Conservation (phyloP, 202 grass and related monocot species). For the Tripidium arundinaceum region DNA sequence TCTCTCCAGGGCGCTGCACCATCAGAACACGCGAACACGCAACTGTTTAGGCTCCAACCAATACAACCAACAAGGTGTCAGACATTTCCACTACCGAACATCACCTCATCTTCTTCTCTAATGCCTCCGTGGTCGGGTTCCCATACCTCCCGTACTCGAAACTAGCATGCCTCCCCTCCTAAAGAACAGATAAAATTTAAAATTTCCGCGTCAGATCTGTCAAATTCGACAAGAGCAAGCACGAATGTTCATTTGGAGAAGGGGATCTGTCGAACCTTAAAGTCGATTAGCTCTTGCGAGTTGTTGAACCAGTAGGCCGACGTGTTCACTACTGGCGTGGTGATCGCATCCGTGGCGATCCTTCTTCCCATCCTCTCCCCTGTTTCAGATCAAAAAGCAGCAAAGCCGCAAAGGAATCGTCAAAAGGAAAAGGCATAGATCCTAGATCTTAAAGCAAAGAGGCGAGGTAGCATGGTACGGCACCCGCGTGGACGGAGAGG, state of each 20-base stretch:
- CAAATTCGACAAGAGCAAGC: not conserved
- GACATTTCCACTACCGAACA: not conserved
- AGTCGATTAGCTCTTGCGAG: slow-evolving; percentile 96
- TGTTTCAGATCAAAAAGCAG: slow-evolving; percentile 29
- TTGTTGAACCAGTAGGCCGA: slow-evolving; percentile 98
- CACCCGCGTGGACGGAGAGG: slow-evolving; percentile 94
- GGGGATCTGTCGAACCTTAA: slow-evolving; percentile 54
- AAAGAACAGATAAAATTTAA: not conserved
- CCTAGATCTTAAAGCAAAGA: slow-evolving; percentile 29
- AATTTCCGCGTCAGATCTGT: slow-evolving; percentile 28
- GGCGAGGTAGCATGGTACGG: not conserved
- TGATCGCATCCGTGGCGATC: slow-evolving; percentile 87
- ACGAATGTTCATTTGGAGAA: slow-evolving; percentile 1
- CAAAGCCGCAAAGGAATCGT: slow-evolving; percentile 15
- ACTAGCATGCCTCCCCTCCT: slow-evolving; percentile 96
- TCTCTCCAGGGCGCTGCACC: slow-evolving; percentile 84
- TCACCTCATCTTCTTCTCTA: slow-evolving; percentile 99
- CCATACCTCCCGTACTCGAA: slow-evolving; percentile 95
- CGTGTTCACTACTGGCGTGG: slow-evolving; percentile 93
- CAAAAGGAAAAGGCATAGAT: not conserved
- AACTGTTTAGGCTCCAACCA: not conserved
- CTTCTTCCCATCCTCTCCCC: slow-evolving; percentile 94
- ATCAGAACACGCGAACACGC: slow-evolving; percentile 32
- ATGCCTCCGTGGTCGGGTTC: slow-evolving; percentile 90
- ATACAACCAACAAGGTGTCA: not conserved